These are phyloP conservation scores for Sporisorium sorghi DNA, from an alignment of 1,284 basidiomycete species.

Conservation along the genomic window DNA sequence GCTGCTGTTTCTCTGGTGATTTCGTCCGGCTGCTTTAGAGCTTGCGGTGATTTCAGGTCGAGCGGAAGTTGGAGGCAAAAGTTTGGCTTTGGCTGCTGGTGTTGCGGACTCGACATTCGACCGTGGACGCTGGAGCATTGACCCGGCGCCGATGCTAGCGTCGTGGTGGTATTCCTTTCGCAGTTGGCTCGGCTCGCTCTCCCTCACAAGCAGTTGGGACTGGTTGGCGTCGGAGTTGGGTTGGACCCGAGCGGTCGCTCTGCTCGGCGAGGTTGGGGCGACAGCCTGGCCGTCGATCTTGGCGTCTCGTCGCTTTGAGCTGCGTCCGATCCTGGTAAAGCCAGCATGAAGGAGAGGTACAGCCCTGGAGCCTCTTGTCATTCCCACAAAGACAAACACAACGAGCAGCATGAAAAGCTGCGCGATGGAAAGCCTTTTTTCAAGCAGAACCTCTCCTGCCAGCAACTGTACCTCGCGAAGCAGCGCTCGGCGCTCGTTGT, in stretches of 20 bases:
- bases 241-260: slow-evolving; percentile 10
- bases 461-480: slow-evolving; percentile 78
- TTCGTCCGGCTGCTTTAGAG: slow-evolving; percentile 1
- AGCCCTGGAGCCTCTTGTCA: slow-evolving; percentile 80
- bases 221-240: slow-evolving; percentile 6
- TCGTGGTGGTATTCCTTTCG: neutral
- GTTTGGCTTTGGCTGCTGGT: neutral
- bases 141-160: neutral
- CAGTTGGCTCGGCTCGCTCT: slow-evolving; percentile 1
- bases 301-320: slow-evolving; percentile 21
- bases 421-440: slow-evolving; percentile 84
- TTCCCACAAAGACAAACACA: slow-evolving; percentile 82
- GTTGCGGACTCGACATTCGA: slow-evolving; percentile 1
- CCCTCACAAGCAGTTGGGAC: neutral
- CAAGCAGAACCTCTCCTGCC: slow-evolving; percentile 81
- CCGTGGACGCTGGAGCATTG: neutral
- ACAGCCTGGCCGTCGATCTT: slow-evolving; percentile 11
- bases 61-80: neutral
- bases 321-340: slow-evolving; percentile 37
- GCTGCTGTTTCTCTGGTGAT: neutral
- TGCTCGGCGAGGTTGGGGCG: slow-evolving; percentile 18
- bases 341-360: slow-evolving; percentile 56
- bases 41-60: neutral
- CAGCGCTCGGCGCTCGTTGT: slow-evolving; percentile 78
- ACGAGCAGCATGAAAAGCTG: slow-evolving; percentile 82